Percentiles rank a stretch among this genome's conserved stretches.
Conservation (phyloP, 108 stramenopile genomes). For the Fistulifera solaris region DNA sequence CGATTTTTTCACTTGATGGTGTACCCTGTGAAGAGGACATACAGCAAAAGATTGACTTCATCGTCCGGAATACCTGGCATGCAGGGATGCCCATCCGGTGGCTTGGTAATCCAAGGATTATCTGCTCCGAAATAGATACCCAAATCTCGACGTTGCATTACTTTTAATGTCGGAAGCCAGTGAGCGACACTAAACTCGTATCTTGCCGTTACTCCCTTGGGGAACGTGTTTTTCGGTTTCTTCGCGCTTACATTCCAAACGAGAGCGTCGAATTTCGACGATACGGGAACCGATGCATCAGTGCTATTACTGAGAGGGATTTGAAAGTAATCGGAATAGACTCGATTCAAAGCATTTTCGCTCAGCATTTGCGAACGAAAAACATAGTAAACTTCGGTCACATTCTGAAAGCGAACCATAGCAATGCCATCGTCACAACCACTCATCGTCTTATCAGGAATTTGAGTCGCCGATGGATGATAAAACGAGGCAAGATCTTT, state of each 20-base stretch:
- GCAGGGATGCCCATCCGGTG: conserved; percentile 25
- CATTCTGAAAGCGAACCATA: conserved; percentile 15
- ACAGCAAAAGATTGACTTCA: conserved; percentile 16
- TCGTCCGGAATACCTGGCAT: conserved; percentile 31
- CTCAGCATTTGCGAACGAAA: conserved; percentile 16
- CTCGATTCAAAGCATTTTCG: background rate
- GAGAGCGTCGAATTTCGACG: background rate
- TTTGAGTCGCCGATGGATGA: conserved; percentile 1
- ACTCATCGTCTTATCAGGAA: background rate
- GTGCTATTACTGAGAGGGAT: no score
- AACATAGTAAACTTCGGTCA: conserved; percentile 14
- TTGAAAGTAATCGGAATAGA: background rate
- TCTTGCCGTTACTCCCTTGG: background rate
- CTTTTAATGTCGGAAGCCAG: background rate
- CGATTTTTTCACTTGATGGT: no score
- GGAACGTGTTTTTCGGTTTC: background rate
- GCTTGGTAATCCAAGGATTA: conserved; percentile 24
- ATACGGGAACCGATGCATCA: no score
- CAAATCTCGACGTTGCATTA: conserved; percentile 8
- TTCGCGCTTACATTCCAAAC: conserved; percentile 2
- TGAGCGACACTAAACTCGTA: background rate
- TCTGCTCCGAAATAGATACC: conserved; percentile 22
- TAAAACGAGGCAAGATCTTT: background rate
- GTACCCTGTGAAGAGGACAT: background rate
- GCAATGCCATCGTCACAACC: conserved; percentile 21